Evolutionary conservation across 352 stramenopile species (phyloP), one percentile per base, ranked within the genome.

Genomic region (Phytophthora pistaciae): DNA sequence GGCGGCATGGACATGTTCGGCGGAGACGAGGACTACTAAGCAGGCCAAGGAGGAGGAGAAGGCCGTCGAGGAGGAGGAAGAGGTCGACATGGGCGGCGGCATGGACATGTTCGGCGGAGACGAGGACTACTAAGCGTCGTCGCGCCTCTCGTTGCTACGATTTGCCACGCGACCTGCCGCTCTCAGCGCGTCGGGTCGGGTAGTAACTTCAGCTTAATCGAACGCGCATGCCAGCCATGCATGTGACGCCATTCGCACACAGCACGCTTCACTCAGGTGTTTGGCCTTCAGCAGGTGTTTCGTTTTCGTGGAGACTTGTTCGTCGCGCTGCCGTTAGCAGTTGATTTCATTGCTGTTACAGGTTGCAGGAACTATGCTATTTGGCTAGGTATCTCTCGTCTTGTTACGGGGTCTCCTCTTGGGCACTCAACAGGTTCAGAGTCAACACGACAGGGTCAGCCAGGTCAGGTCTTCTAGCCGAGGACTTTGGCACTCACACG

Each of bases 51-150:
- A 77, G 72, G 66, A 89, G 71, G 88, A 92, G 66, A 89, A 91
- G 72, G 84, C 29, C 49, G 70, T 78, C 48, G 87, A 91, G 72
- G 88, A 95, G 71, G 88, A 91, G 66, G 85, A 93, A 79, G 88
- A 95, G 65, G 80, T 85, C 72, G 87, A 93, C 82, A 80, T 93
- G 66, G 86, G 82, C 64, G 87, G 83, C 71, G 85, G 80, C 79
- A 92, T 93, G 84, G 85, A 94, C 83, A 95, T 95, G 88, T 95
- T 94, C 76, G 87, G 85, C 74, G 86, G 78, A 76, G 87, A 86
- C 52, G 82, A 80, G 72, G 88, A 95, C 75, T 95, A 94, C 82
- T 95, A 94, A 86, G 77, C 78, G 60, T 57, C 54, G 38, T 65
- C 59, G 6, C 13, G 49, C 27, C 27, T 29, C 27, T 29, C 3